Conservation (phyloP, 176 grass and related monocot genomes). For the Phragmites australis region DNA sequence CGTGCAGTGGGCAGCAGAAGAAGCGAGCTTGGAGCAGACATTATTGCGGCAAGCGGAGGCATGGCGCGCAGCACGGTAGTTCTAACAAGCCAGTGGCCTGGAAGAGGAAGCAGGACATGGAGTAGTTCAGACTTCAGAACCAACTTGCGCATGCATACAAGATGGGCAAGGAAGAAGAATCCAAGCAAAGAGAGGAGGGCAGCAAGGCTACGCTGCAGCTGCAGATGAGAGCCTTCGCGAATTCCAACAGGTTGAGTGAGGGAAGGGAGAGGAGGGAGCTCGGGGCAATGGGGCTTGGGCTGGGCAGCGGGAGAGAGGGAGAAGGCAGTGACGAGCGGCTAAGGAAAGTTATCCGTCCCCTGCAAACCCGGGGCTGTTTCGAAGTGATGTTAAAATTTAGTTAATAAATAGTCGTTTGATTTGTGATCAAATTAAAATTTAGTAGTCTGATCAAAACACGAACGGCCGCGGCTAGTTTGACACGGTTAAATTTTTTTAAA, state of each 20-base stretch:
- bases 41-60: not conserved
- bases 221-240: not conserved
- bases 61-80: not conserved
- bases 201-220: not conserved
- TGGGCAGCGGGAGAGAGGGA: not conserved
- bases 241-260: not conserved
- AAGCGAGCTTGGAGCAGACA: conserved; percentile 22
- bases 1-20: not conserved
- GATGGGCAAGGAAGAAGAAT: not conserved
- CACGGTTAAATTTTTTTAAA: no score
- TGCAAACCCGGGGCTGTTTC: no score
- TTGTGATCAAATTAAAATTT: no score
- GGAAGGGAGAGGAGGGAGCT: not conserved
- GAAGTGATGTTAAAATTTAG: no score
- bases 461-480: no score
- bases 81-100: not conserved
- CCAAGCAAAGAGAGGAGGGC: not conserved
- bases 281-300: not conserved
- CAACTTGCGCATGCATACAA: not conserved
- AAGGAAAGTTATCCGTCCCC: not conserved
- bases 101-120: not conserved
- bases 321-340: not conserved
- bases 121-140: not conserved
- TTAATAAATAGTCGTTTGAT: no score
- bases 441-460: no score